Evolutionary conservation across 345 rosid genomes (phyloP).

Genomic region (Capsella bursapastoris): DNA sequence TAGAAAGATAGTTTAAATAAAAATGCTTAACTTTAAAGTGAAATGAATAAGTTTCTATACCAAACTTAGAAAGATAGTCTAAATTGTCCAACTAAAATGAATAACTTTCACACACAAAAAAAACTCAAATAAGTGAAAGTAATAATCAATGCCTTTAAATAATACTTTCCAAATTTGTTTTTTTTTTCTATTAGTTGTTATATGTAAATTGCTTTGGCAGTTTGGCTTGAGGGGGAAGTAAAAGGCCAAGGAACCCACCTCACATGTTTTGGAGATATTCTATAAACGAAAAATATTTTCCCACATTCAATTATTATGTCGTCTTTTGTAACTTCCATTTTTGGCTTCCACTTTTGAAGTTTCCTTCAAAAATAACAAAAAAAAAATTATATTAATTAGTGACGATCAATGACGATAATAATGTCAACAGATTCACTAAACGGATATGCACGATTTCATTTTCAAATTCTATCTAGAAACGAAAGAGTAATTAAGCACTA

Average conservation of each 20-base stretch:
- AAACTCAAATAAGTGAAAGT: not conserved
- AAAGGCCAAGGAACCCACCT: constrained; percentile 40
- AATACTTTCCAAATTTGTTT: not conserved
- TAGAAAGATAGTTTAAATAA: not conserved
- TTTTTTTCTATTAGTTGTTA: not conserved
- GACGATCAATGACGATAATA: constrained; percentile 17
- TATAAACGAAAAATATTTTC: not conserved
- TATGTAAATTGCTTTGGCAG: constrained; percentile 12
- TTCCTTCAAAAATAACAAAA: constrained; percentile 29
- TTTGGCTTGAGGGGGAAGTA: constrained; percentile 20
- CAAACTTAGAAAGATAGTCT: not conserved
- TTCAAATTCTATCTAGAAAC: not conserved
- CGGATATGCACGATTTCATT: not conserved
- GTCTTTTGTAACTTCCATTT: constrained; percentile 39
- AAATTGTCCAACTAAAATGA: not conserved
- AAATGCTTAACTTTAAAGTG: not conserved
- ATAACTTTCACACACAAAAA: not conserved
- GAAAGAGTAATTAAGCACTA: not conserved
- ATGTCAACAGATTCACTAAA: constrained; percentile 2
- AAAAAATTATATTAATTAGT: not conserved
- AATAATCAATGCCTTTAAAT: not conserved
- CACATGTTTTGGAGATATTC: constrained; percentile 30
- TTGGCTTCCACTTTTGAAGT: constrained; percentile 43
- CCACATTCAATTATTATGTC: constrained; percentile 43
- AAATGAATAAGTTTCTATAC: no score